Evolutionary conservation across 2,329 filamentous ascomycete species (phyloP), one percentile per base, ranked within the genome.

Genomic region (Hypoxylon sp.): DNA sequence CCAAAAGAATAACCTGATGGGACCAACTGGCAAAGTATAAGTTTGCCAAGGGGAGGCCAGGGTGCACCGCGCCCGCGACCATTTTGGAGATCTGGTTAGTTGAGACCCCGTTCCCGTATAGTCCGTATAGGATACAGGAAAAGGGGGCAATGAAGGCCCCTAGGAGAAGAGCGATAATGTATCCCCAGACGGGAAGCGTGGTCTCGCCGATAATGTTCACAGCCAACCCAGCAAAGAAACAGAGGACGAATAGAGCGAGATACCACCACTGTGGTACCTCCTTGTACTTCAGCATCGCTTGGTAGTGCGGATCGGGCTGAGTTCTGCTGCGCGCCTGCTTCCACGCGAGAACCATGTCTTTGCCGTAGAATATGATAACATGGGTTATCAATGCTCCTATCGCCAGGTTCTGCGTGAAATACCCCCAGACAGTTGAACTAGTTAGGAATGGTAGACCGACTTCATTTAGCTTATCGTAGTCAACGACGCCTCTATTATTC

Each of bases 1-100:
- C 78, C 55, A 86, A 86, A 2, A 62, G 11, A 54, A 89, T 88
- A 54, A 88, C 84, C 40, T 84, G 86, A 76, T 89, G 87, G 0
- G 86, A 88, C 86, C 86, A 89, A 10, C 83, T 83, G 6, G 86
- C 84, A 73, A 88, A 88, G 75, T 88, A 88, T 84, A 88, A 86
- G 75, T 88, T 88, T 2, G 85, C 86, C 3, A 88, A 71, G 0
- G 86, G 86, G 1, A 83, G 82, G 1, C 81, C 83, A 1, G 86
- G 86, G 2, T 87, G 70, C 64, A 85, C 77, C 2, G 87, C 78
- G 56, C 86, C 86, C 0, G 82, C 86, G 53, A 88, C 65, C 85
- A 88, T 86, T 70, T 88, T 88, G 20, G 85, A 88, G 42, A 89
- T 65, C 62, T 88, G 87, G 73, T 88, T 88, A 2, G 86, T 89